A percentile compares a stretch with the other conserved stretches of the same genome.
Conservation (phyloP, 2,329 filamentous ascomycete genomes). For the Colletotrichum theobromicola region DNA sequence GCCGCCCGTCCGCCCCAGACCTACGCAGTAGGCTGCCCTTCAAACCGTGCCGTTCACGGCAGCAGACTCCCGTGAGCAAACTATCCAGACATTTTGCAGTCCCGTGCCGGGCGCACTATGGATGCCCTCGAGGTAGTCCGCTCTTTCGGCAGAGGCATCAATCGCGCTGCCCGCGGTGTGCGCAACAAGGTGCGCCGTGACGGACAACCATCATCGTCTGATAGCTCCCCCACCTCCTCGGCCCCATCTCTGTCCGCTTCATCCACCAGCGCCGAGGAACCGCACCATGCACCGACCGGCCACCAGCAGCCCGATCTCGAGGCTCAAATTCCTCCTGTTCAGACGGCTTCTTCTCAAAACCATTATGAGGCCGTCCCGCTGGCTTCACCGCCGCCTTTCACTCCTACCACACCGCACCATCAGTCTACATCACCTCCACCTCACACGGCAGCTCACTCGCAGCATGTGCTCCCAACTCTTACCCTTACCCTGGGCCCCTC, state of each 20-base stretch:
- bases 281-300: neutral
- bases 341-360: neutral
- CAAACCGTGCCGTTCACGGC: neutral
- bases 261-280: slow-evolving; percentile 14
- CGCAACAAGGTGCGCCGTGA: slow-evolving; percentile 9
- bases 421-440: neutral
- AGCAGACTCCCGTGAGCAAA: neutral
- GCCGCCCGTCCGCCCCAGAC: neutral
- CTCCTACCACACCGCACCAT: neutral
- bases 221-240: neutral
- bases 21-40: no score
- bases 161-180: slow-evolving; percentile 13
- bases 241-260: slow-evolving; percentile 16
- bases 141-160: slow-evolving; percentile 16
- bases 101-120: slow-evolving; percentile 9
- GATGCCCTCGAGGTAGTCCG: slow-evolving; percentile 13
- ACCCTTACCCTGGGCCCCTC: slow-evolving; percentile 9
- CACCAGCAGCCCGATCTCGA: slow-evolving; percentile 14
- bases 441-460: neutral
- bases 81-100: neutral
- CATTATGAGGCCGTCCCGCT: slow-evolving; percentile 9
- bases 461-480: slow-evolving; percentile 3
- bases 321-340: slow-evolving; percentile 9
- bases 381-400: slow-evolving; percentile 5
- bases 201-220: neutral